These are phyloP conservation scores for Cruciata laevipes DNA, from an alignment of 257 asterid genomes.

Conservation along the genomic window DNA sequence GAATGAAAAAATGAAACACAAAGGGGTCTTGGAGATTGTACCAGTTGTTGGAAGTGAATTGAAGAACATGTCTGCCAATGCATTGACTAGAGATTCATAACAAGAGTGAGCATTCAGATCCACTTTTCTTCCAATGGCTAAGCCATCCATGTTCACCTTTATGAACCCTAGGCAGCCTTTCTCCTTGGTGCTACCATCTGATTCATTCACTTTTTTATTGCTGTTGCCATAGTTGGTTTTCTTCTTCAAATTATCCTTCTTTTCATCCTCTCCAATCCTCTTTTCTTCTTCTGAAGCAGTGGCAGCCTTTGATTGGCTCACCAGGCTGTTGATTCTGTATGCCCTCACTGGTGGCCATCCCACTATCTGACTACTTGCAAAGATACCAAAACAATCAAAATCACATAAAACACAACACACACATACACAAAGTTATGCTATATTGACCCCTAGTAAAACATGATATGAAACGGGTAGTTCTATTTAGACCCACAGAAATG, in stretches of 20 bases:
- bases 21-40: conserved; percentile 24
- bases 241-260: conserved; percentile 50
- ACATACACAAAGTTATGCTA: too few species aligned
- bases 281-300: conserved; percentile 42
- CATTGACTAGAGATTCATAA: conserved; percentile 51
- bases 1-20: not conserved
- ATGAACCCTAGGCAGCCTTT: conserved; percentile 51
- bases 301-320: conserved; percentile 48
- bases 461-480: too few species aligned
- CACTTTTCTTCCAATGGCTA: conserved; percentile 76
- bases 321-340: conserved; percentile 65
- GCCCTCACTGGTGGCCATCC: conserved; percentile 94
- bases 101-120: conserved; percentile 62
- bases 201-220: conserved; percentile 10
- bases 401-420: not conserved
- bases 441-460: not conserved
- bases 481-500: too few species aligned
- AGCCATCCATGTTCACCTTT: conserved; percentile 82
- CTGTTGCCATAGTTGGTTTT: conserved; percentile 51
- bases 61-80: conserved; percentile 76
- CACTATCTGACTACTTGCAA: conserved; percentile 70
- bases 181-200: conserved; percentile 30
- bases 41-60: conserved; percentile 23
- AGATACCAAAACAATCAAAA: conserved; percentile 5
- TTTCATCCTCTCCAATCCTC: conserved; percentile 50